phyloP scores from a whole-genome alignment of 495 filamentous ascomycete genomes.

The Trichocladium uniseriatum region DNA sequence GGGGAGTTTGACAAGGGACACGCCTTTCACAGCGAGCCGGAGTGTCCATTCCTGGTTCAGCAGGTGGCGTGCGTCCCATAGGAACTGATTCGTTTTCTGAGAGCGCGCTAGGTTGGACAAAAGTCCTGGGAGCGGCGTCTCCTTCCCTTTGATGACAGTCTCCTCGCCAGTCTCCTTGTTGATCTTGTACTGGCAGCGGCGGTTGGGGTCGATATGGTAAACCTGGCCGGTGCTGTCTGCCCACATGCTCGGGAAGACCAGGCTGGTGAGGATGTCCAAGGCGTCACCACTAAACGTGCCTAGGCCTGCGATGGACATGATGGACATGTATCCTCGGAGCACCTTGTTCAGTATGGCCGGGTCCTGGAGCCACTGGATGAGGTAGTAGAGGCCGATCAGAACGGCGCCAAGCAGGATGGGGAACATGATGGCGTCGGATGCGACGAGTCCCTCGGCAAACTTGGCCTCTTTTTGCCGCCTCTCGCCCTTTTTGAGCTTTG shows the following conservation, averaged over 20 bases:
- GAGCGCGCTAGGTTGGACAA: slow-evolving; percentile 28
- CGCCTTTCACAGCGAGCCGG: slow-evolving; percentile 31
- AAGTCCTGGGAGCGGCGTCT: slow-evolving; percentile 36
- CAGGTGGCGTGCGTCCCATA: slow-evolving; percentile 40
- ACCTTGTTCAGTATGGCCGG: slow-evolving; percentile 74
- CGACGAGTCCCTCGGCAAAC: slow-evolving; percentile 65
- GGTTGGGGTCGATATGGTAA: slow-evolving; percentile 35
- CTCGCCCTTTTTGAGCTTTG: slow-evolving; percentile 39
- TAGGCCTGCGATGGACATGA: slow-evolving; percentile 67
- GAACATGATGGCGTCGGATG: slow-evolving; percentile 78
- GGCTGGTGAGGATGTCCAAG: slow-evolving; percentile 52
- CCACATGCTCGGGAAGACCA: slow-evolving; percentile 65
- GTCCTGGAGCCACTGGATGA: slow-evolving; percentile 84
- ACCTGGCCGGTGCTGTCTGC: slow-evolving; percentile 33
- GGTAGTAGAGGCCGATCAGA: slow-evolving; percentile 70
- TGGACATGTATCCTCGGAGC: slow-evolving; percentile 74
- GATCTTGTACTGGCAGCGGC: slow-evolving; percentile 18
- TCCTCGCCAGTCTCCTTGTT: slow-evolving; percentile 11
- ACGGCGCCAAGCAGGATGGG: slow-evolving; percentile 69
- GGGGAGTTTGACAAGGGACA: slow-evolving; percentile 26
- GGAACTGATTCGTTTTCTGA: slow-evolving; percentile 7
- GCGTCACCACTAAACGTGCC: slow-evolving; percentile 58
- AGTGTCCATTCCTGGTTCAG: slow-evolving; percentile 41
- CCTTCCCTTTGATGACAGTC: slow-evolving; percentile 19
- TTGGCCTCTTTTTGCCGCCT: slow-evolving; percentile 49